Percentiles rank a stretch among this genome's conserved stretches.
Conservation (phyloP, 148 eudicot genomes). For the Vaccinium vitisidaea region DNA sequence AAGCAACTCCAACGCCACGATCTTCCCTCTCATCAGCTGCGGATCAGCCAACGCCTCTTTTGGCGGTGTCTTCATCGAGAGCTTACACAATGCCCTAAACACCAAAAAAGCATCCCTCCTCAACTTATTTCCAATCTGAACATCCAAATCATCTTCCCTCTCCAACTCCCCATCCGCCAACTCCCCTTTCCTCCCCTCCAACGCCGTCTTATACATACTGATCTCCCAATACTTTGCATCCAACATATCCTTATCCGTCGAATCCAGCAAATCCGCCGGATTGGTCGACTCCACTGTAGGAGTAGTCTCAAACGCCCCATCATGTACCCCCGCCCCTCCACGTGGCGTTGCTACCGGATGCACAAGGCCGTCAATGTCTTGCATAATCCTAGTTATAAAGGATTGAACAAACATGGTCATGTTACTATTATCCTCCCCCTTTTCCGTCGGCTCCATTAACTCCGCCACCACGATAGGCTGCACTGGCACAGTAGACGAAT, state of each 20-base stretch:
- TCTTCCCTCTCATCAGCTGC: conserved; percentile 84
- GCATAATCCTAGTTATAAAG: conserved; percentile 78
- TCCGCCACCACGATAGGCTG: conserved; percentile 98
- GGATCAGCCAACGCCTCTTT: conserved; percentile 90
- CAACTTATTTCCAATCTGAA: conserved; percentile 95
- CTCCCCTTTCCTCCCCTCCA: conserved; percentile 96
- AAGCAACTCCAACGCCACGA: conserved; percentile 94
- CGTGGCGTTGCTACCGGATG: conserved; percentile 41
- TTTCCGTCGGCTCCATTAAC: conserved; percentile 88
- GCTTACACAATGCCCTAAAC: conserved; percentile 88
- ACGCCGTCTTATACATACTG: conserved; percentile 92
- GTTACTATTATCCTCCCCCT: conserved; percentile 55
- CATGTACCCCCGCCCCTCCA: conserved; percentile 43
- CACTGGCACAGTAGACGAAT: conserved; percentile 79
- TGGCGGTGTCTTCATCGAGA: conserved; percentile 98
- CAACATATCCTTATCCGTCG: conserved; percentile 98
- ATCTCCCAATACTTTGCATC: conserved; percentile 99
- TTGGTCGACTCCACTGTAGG: conserved; percentile 87
- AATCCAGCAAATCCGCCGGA: conserved; percentile 94
- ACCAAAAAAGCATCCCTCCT: conserved; percentile 94
- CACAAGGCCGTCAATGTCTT: conserved; percentile 83
- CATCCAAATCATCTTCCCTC: conserved; percentile 89
- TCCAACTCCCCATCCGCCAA: conserved; percentile 78
- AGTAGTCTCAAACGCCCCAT: conserved; percentile 90
- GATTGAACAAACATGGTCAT: conserved; percentile 90